These are phyloP conservation scores for Fusarium metavorans DNA, from an alignment of 2,329 filamentous ascomycete species.

Conservation along the genomic window DNA sequence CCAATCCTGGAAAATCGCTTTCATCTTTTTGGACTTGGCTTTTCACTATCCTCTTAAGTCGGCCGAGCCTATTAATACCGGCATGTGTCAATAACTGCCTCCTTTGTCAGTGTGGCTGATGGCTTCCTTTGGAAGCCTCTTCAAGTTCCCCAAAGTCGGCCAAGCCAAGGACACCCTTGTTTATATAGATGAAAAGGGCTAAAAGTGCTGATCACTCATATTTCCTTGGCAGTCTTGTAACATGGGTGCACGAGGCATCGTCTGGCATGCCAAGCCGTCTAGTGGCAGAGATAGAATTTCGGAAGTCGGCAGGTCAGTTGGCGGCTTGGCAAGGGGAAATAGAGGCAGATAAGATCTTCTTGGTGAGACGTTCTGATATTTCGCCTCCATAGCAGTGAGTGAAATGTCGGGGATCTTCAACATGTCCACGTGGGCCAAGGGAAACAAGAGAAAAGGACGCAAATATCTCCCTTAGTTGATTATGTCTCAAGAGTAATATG, in stretches of 20 bases:
- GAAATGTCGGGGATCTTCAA: background rate
- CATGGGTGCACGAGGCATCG: background rate
- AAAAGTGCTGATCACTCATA: background rate
- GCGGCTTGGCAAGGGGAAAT: background rate
- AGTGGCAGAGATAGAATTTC: background rate
- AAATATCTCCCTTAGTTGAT: no score
- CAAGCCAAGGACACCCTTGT: no score
- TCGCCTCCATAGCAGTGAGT: background rate
- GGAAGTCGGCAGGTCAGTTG: background rate
- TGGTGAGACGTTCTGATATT: background rate
- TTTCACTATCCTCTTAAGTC: background rate
- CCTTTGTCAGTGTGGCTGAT: background rate
- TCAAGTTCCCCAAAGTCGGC: background rate
- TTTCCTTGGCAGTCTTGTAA: background rate
- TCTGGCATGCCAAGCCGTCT: background rate
- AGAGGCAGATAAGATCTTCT: background rate
- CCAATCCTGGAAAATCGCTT: background rate
- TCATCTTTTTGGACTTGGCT: background rate
- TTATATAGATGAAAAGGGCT: background rate
- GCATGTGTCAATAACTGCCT: background rate
- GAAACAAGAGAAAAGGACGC: no score
- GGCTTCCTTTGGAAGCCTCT: background rate
- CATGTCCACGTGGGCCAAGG: background rate
- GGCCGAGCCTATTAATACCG: background rate
- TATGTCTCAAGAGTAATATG: no score